Evolutionary conservation across 129 eudicot species (phyloP), one percentile per base, ranked within the genome.

Genomic region (Helianthus tuberosus): DNA sequence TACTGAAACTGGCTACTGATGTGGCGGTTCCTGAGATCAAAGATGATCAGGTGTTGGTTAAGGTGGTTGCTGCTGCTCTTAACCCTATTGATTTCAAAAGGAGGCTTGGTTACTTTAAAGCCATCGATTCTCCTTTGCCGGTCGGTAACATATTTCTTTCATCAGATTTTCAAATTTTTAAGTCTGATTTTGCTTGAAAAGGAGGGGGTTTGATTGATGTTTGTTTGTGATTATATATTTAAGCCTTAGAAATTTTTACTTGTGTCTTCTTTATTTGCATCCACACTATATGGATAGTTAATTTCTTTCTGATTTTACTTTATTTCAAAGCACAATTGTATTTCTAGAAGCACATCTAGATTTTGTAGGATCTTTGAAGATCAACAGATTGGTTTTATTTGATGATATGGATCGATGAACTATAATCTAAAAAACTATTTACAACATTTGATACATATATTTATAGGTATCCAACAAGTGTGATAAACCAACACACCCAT

Each of bases 21-120:
- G 88, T 85, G 44, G 49, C 77, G 8, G 88, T 93, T 11, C 98
- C 96, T 23, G 79, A 86, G 8, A 51, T 93, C 25, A 84, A 82
- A 35, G 91, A 88, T 62, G 97, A 90, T 43, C 97, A 93, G 81
- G 98, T 93, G 5, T 81, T 93, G 85, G 63, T 93, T 41, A 90
- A 86, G 79, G 98, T 93, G 17, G 81, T 57, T 51, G 98, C 96
- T 55, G 98, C 98, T 70, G 96, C 98, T 77, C 86, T 93, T 25
- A 93, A 93, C 73, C 97, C 97, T 53, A 85, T 93, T 62, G 98
- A 93, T 83, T 90, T 49, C 81, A 90, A 90, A 88, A 68, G 98
- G 75, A 84, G 96, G 51, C 48, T 79, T 5, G 97, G 98, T 17
- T 83, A 83, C 75, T 83, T 90, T 49, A 88, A 93, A 83, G 91